Evolutionary conservation across 208 protist genomes (phyloP).

Genomic region (Acanthamoeba healyi): DNA sequence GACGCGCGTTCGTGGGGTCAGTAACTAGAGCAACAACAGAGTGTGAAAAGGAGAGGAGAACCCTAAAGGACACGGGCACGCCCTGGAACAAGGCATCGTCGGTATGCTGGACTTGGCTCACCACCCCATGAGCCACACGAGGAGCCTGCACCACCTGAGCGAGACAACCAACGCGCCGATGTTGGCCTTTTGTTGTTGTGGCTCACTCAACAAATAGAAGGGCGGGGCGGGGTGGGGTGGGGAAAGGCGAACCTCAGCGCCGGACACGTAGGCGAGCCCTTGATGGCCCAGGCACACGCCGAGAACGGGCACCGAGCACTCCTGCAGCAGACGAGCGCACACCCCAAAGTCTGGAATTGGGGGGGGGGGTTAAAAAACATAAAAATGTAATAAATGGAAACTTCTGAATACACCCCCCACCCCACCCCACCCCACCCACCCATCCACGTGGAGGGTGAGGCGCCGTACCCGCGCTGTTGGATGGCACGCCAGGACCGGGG

Average conservation of each 20-base stretch:
- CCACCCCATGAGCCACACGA: constrained; percentile 75
- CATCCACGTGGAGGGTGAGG: too few species aligned
- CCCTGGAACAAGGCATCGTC: constrained; percentile 78
- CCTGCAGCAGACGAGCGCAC: constrained; percentile 74
- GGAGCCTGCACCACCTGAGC: constrained; percentile 8
- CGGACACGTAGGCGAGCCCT: constrained; percentile 82
- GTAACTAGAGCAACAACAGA: too few species aligned
- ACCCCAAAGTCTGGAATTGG: constrained; percentile 87
- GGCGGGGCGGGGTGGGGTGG: not conserved
- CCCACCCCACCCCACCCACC: too few species aligned
- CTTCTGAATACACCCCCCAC: too few species aligned
- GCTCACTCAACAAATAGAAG: too few species aligned
- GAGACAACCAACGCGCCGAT: too few species aligned
- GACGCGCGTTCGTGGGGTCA: not conserved
- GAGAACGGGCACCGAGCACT: constrained; percentile 79
- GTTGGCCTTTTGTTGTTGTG: too few species aligned
- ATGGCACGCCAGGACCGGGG: constrained; percentile 37
- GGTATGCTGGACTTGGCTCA: constrained; percentile 74
- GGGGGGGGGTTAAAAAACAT: too few species aligned
- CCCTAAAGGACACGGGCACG: constrained; percentile 80
- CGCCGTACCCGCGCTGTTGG: not conserved
- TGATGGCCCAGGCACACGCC: constrained; percentile 90
- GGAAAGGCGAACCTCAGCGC: constrained; percentile 71
- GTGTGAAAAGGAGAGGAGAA: constrained; percentile 57
- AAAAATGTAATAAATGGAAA: too few species aligned